Conservation (phyloP, 345 rosid genomes). For the Rhodomyrtus tomentosa region DNA sequence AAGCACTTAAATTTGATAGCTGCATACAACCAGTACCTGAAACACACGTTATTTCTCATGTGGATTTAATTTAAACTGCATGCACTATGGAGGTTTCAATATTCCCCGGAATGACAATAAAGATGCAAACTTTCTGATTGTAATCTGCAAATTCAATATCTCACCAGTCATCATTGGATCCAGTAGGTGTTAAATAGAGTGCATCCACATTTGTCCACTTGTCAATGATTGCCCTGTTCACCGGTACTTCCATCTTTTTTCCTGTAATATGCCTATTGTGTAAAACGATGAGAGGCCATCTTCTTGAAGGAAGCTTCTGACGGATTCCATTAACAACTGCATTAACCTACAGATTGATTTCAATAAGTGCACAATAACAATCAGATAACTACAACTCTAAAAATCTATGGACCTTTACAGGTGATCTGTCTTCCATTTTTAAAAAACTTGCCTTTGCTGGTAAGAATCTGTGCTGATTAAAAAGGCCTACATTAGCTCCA, state of each 20-base stretch:
- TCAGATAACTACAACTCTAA: background rate
- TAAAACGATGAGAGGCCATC: slow-evolving; percentile 63
- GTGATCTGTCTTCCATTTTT: background rate
- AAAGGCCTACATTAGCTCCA: slow-evolving; percentile 61
- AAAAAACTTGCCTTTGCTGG: slow-evolving; percentile 35
- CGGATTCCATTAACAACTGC: slow-evolving; percentile 47
- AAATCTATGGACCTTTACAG: background rate
- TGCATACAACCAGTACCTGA: slow-evolving; percentile 85
- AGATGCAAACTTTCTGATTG: background rate
- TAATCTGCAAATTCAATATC: background rate
- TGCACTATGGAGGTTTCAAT: background rate
- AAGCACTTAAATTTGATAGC: slow-evolving; percentile 60
- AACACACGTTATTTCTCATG: slow-evolving; percentile 14
- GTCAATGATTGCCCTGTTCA: slow-evolving; percentile 28
- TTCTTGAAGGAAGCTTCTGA: slow-evolving; percentile 43
- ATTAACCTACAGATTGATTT: slow-evolving; percentile 26
- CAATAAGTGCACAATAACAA: background rate
- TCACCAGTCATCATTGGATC: slow-evolving; percentile 76
- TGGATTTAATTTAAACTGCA: slow-evolving; percentile 1
- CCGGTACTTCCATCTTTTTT: slow-evolving; percentile 29
- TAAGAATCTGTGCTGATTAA: slow-evolving; percentile 29
- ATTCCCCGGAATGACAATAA: background rate
- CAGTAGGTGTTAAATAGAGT: slow-evolving; percentile 54
- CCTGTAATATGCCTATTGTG: slow-evolving; percentile 41
- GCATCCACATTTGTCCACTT: slow-evolving; percentile 62